Percentiles rank a stretch among this genome's conserved stretches.
Conservation (phyloP, 169 alveolate species). For the Theileria orientalis region DNA sequence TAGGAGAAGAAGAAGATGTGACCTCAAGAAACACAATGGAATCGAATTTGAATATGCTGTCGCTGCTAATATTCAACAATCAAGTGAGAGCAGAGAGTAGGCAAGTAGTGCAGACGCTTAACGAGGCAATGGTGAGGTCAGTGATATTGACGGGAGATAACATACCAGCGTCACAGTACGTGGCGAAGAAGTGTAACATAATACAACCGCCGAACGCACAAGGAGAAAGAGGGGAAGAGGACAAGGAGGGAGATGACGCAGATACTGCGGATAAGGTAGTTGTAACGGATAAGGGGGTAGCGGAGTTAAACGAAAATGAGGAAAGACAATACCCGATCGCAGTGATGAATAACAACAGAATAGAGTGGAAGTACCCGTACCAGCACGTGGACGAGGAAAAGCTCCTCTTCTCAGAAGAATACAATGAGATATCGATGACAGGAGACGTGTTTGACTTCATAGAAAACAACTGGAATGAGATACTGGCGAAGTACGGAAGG, state of each 20-base stretch:
- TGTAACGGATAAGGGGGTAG: not conserved
- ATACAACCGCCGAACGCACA: conserved; percentile 23
- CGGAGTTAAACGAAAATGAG: not conserved
- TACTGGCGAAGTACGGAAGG: conserved; percentile 35
- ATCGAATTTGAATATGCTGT: conserved; percentile 65
- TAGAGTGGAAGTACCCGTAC: conserved; percentile 60
- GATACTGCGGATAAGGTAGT: not conserved
- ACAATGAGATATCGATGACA: conserved; percentile 44
- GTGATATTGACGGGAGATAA: conserved; percentile 78
- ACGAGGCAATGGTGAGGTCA: conserved; percentile 72
- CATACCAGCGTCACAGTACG: conserved; percentile 72
- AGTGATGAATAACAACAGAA: conserved; percentile 24
- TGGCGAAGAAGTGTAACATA: conserved; percentile 71
- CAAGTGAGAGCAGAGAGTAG: conserved; percentile 68
- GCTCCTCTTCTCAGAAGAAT: conserved; percentile 39
- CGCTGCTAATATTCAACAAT: conserved; percentile 71
- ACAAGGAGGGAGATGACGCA: not conserved
- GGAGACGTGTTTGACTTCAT: conserved; percentile 64
- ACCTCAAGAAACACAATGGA: conserved; percentile 63
- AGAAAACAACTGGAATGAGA: conserved; percentile 55
- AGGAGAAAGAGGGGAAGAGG: not conserved
- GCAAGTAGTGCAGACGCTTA: conserved; percentile 63
- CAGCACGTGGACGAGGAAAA: conserved; percentile 49
- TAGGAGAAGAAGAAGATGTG: conserved; percentile 27
- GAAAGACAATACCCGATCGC: conserved; percentile 30